Evolutionary conservation across 352 stramenopile genomes (phyloP).

Genomic region (Phytopythium cucurbitacearum): DNA sequence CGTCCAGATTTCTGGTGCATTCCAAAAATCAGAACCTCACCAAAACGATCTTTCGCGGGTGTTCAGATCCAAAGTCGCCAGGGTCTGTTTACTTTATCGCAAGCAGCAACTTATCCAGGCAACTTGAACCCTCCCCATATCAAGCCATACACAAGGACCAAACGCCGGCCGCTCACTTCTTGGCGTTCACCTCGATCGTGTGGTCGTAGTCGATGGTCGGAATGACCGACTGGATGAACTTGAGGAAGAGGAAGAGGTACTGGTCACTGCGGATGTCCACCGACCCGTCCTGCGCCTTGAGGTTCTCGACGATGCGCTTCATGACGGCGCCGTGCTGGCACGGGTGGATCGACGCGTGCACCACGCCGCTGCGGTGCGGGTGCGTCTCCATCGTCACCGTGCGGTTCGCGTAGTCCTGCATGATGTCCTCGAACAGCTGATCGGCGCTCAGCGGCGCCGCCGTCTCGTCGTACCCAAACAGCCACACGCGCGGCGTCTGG

Average conservation of each 20-base stretch:
- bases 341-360: slow-evolving; percentile 96
- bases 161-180: slow-evolving; percentile 21
- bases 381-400: slow-evolving; percentile 99
- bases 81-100: neutral
- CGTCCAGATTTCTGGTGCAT: too few species aligned
- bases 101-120: too few species aligned
- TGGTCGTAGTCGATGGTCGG: slow-evolving; percentile 99
- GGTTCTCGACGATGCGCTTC: slow-evolving; percentile 96
- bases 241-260: slow-evolving; percentile 99
- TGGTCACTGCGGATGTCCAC: slow-evolving; percentile 90
- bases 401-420: slow-evolving; percentile 98
- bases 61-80: neutral
- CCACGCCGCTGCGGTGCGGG: slow-evolving; percentile 85
- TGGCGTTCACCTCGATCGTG: slow-evolving; percentile 95
- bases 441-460: slow-evolving; percentile 85
- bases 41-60: too few species aligned
- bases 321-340: slow-evolving; percentile 98
- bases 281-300: slow-evolving; percentile 58
- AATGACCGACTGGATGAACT: slow-evolving; percentile 99
- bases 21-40: too few species aligned
- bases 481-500: slow-evolving; percentile 97
- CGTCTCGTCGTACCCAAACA: slow-evolving; percentile 95
- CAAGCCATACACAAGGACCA: too few species aligned
- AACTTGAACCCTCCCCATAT: too few species aligned
- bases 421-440: slow-evolving; percentile 99